phyloP scores from a whole-genome alignment of 371 early-diverging fungal species.

The Lichtheimia corymbifera region DNA sequence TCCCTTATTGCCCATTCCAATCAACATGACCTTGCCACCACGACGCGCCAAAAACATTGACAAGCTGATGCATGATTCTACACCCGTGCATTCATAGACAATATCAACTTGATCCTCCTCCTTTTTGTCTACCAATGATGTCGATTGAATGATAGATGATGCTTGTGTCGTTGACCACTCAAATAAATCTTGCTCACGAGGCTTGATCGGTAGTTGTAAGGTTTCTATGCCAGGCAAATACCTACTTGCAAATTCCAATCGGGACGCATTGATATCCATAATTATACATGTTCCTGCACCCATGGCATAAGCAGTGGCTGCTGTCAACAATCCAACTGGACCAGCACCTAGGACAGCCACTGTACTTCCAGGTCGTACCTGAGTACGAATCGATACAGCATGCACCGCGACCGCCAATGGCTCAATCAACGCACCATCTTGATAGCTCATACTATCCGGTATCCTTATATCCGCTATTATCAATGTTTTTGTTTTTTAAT shows the following conservation, averaged over 20 bases:
- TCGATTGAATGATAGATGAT: neutral
- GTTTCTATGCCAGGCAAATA: slow-evolving; percentile 21
- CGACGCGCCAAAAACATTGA: slow-evolving; percentile 37
- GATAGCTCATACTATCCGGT: slow-evolving; percentile 25
- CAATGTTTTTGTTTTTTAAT: neutral
- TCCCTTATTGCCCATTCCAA: slow-evolving; percentile 40
- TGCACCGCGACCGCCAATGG: slow-evolving; percentile 45
- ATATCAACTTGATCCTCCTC: slow-evolving; percentile 26
- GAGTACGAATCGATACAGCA: slow-evolving; percentile 31
- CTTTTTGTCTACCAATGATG: neutral
- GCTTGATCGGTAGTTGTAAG: slow-evolving; percentile 7
- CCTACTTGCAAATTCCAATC: slow-evolving; percentile 27
- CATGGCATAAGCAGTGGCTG: slow-evolving; percentile 38
- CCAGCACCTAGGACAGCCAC: slow-evolving; percentile 39
- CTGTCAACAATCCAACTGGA: slow-evolving; percentile 38
- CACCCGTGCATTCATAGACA: slow-evolving; percentile 42
- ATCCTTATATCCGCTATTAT: slow-evolving; percentile 1
- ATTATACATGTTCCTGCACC: slow-evolving; percentile 35
- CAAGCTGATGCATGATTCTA: slow-evolving; percentile 38
- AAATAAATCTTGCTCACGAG: slow-evolving; percentile 19
- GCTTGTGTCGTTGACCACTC: slow-evolving; percentile 14
- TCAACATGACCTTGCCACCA: slow-evolving; percentile 39
- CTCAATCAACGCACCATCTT: slow-evolving; percentile 44
- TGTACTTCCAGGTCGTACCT: slow-evolving; percentile 29
- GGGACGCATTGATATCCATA: slow-evolving; percentile 35